Evolutionary conservation across 2,329 filamentous ascomycete genomes (phyloP).

Genomic region (Aureobasidium sp.): DNA sequence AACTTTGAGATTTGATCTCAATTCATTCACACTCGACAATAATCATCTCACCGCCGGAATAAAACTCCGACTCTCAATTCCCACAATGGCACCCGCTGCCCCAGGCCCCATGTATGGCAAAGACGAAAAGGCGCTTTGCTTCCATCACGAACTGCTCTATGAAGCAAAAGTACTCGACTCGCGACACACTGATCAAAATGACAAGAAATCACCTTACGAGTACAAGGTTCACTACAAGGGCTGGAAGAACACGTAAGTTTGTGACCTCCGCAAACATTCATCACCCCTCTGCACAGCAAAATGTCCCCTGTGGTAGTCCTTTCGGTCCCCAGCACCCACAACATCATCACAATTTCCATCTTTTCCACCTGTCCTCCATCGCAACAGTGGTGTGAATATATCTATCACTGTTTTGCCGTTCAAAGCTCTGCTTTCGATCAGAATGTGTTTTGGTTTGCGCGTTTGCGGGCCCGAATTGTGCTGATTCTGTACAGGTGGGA

Average conservation of each 20-base stretch:
- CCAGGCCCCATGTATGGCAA: slow-evolving; percentile 50
- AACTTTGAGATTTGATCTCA: neutral
- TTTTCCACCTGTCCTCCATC: neutral
- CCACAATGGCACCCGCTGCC: slow-evolving; percentile 49
- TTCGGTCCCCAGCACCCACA: neutral
- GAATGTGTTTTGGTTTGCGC: neutral
- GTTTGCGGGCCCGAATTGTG: slow-evolving; percentile 10
- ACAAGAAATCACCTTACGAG: slow-evolving; percentile 66
- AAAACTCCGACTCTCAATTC: slow-evolving; percentile 14
- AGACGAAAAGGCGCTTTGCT: slow-evolving; percentile 92
- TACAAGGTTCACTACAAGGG: slow-evolving; percentile 98
- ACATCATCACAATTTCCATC: neutral
- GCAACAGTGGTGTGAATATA: no score
- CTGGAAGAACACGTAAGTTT: slow-evolving; percentile 87
- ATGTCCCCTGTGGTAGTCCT: neutral
- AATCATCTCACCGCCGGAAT: neutral
- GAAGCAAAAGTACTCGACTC: slow-evolving; percentile 92
- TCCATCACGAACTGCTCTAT: slow-evolving; percentile 94
- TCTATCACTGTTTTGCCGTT: neutral
- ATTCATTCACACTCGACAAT: neutral
- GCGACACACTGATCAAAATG: slow-evolving; percentile 50
- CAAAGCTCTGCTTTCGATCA: neutral
- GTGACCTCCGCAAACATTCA: neutral
- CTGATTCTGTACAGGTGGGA: slow-evolving; percentile 59
- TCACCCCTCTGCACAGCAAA: neutral